Percentiles rank a stretch among this genome's conserved stretches.
phyloP scores from a whole-genome alignment of 106 monocot genomes.

The Ottelia alismoides region DNA sequence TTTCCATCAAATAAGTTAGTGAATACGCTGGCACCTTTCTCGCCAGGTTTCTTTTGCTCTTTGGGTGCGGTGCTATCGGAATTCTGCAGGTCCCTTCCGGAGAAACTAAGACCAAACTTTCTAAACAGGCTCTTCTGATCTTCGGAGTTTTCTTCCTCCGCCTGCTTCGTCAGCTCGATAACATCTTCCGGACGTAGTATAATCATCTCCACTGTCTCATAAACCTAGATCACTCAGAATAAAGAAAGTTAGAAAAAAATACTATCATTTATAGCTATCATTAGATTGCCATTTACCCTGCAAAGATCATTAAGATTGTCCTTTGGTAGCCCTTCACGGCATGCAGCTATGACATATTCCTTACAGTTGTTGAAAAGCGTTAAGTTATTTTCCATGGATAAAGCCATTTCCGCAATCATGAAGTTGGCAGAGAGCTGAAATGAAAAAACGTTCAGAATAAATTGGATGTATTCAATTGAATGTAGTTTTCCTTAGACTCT shows the following conservation, averaged over 20 bases:
- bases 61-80: too few relatives aligned
- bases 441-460: too few relatives aligned
- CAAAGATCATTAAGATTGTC: constrained; percentile 53
- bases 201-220: constrained; percentile 63
- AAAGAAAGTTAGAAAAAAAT: background rate
- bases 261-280: background rate
- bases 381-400: constrained; percentile 20
- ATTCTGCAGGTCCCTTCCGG: too few relatives aligned
- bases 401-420: constrained; percentile 36
- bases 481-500: too few relatives aligned
- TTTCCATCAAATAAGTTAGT: too few relatives aligned
- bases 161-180: too few relatives aligned
- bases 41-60: too few relatives aligned
- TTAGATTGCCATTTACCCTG: constrained; percentile 29
- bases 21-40: too few relatives aligned
- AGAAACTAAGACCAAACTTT: too few relatives aligned
- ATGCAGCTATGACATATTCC: constrained; percentile 34
- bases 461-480: too few relatives aligned
- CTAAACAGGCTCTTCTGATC: too few relatives aligned
- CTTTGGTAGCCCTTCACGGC: constrained; percentile 26
- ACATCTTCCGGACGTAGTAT: constrained; percentile 46
- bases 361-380: constrained; percentile 54
- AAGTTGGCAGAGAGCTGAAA: constrained; percentile 53
- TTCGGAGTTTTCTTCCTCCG: too few relatives aligned
- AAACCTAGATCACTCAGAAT: constrained; percentile 30